A percentile compares a stretch with the other conserved stretches of the same genome.
Conservation (phyloP, 768 basidiomycete species). For the Russula abietina region DNA sequence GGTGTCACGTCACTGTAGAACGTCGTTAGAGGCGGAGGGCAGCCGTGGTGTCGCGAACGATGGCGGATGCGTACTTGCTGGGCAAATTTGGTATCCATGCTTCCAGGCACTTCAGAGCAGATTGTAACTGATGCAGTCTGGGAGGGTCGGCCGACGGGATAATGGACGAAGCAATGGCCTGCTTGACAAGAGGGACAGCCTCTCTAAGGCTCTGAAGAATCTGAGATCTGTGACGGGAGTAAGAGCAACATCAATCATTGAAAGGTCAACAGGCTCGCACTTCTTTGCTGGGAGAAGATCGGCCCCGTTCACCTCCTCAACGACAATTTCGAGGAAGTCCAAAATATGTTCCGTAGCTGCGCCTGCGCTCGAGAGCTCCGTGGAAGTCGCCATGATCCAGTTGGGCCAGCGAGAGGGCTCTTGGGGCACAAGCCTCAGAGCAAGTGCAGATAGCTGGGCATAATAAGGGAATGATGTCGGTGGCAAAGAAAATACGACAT, state of each 20-base stretch:
- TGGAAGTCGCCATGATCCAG: conserved; percentile 66
- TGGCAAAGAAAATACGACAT: conserved; percentile 30
- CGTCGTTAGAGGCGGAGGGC: neutral
- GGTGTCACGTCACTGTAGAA: conserved; percentile 57
- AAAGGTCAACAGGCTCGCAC: conserved; percentile 42
- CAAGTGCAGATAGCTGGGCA: conserved; percentile 40
- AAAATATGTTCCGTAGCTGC: conserved; percentile 55
- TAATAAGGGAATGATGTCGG: conserved; percentile 7
- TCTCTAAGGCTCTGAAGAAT: conserved; percentile 61
- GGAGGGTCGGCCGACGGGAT: conserved; percentile 33
- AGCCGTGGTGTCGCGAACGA: neutral
- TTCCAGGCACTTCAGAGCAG: conserved; percentile 74
- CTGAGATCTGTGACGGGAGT: conserved; percentile 41
- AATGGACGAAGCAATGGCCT: conserved; percentile 58
- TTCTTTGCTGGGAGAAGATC: conserved; percentile 69
- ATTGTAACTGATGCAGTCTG: conserved; percentile 46
- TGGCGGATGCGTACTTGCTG: conserved; percentile 45
- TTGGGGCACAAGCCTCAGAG: conserved; percentile 60
- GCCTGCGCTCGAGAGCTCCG: conserved; percentile 53
- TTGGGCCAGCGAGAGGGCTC: conserved; percentile 61
- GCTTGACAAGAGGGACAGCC: conserved; percentile 64
- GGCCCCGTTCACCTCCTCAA: conserved; percentile 73
- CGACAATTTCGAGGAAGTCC: conserved; percentile 76
- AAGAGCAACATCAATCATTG: conserved; percentile 5
- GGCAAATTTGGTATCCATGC: conserved; percentile 75